Conservation (phyloP, 176 grass and related monocot species). For the Typha latifolia region DNA sequence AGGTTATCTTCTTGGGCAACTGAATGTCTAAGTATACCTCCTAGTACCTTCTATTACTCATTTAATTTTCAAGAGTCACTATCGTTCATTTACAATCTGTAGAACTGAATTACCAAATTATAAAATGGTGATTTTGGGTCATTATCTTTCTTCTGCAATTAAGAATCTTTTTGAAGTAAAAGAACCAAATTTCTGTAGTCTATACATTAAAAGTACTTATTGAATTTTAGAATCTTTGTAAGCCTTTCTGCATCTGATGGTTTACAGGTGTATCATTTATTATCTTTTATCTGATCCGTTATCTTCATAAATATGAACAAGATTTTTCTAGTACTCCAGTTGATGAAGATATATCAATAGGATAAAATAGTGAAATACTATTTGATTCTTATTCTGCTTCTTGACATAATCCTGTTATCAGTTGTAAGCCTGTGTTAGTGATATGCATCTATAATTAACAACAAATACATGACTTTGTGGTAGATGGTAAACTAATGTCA, state of each 20-base stretch:
- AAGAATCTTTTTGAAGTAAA: no score
- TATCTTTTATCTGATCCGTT: not conserved
- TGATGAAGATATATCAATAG: not conserved
- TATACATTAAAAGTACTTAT: no score
- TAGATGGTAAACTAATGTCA: no score
- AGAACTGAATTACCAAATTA: not conserved
- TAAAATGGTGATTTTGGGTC: not conserved
- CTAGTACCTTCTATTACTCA: not conserved
- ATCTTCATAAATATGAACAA: not conserved
- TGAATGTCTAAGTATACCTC: not conserved
- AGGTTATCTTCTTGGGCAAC: not conserved
- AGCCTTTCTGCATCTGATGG: no score
- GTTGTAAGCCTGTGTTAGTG: no score
- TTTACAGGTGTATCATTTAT: not conserved
- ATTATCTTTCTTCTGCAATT: no score
- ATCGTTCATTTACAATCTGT: not conserved
- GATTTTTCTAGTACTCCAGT: not conserved
- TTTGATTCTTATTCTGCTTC: no score
- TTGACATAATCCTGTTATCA: no score
- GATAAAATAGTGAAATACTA: not conserved
- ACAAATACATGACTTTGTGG: no score
- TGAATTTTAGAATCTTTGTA: no score
- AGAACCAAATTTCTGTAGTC: no score
- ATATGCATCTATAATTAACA: no score
- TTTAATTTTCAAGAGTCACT: not conserved